Base-by-base conservation (phyloP, 1,139 yeast species). In the Tardiomyces blankii region DNA sequence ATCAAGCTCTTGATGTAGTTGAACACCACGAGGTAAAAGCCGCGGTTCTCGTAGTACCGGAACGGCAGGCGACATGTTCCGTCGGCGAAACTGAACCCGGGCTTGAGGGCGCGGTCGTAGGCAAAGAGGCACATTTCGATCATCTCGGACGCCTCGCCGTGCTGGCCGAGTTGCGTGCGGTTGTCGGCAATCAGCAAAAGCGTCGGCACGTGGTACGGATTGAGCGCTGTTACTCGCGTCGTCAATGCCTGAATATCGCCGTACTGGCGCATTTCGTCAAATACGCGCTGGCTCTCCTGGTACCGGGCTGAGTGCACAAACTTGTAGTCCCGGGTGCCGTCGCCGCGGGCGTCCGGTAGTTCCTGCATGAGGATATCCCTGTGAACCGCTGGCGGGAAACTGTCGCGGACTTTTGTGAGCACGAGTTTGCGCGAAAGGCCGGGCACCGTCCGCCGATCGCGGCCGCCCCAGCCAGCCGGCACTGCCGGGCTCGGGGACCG, bases 381-480 rank as follows among this genome's bases (percentile, higher is more conserved):
- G 48, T 74, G 72, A 18, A 75, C 67, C 0, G 87, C 77, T 0
- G 95, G 95, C 16, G 85, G 63, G 84, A 91, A 86, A 59, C 84
- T 93, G 51, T 84, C 89, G 59, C 82, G 75, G 40, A 87, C 78
- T 55, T 80, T 79, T 0, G 94, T 80, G 48, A 87, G 69, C 11
- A 77, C 69, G 44, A 85, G 64, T 54, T 82, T 82, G 51, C 88
- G 71, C 0, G 80, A 65, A 0, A 86, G 76, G 8, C 93, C 93
- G 0, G 94, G 89, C 5, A 84, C 76, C 12, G 78, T 68, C 44
- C 82, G 65, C 48, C 81, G 77, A 58, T 85, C 94, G 53, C 78
- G 76, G 0, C 95, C 94, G 43, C 88, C 82, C 93, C 94, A 86
- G 18, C 87, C 87, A 54, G 85, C 72, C 65, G 1, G 73, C 66